phyloP scores from a whole-genome alignment of 2,329 filamentous ascomycete species.

The Aspergillus fumigatiaffinis region DNA sequence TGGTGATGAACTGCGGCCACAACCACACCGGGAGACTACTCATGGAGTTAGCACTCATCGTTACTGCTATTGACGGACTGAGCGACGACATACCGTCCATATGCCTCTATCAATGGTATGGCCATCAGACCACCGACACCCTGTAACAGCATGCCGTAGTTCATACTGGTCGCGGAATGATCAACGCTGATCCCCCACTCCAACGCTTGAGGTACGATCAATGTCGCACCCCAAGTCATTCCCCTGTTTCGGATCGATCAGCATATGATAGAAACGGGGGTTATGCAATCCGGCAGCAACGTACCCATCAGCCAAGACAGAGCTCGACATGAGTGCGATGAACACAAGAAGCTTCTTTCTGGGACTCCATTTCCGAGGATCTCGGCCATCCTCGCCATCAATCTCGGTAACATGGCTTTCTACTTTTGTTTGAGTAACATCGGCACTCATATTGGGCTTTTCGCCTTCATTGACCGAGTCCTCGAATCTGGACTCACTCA shows the following conservation, averaged over 20 bases:
- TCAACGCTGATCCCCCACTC: conserved; percentile 32
- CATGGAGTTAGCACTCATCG: too few relatives aligned
- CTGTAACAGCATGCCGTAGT: conserved; percentile 38
- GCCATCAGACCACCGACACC: conserved; percentile 37
- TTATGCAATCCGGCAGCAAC: neutral
- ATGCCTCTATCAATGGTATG: conserved; percentile 37
- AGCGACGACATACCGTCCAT: conserved; percentile 32
- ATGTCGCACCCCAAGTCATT: conserved; percentile 41
- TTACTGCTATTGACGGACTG: too few relatives aligned
- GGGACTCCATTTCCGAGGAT: conserved; percentile 28
- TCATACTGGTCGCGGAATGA: conserved; percentile 37
- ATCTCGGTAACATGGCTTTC: too few relatives aligned
- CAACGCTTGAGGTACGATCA: conserved; percentile 36
- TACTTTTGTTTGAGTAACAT: too few relatives aligned
- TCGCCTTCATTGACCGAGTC: too few relatives aligned
- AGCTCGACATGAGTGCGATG: conserved; percentile 32
- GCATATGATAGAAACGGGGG: too few relatives aligned
- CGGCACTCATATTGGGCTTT: too few relatives aligned
- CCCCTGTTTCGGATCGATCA: conserved; percentile 15
- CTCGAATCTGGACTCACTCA: too few relatives aligned
- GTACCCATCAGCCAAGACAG: conserved; percentile 34
- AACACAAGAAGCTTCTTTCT: conserved; percentile 31
- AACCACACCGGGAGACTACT: conserved; percentile 40
- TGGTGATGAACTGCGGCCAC: conserved; percentile 39
- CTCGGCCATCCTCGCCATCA: conserved; percentile 11